Evolutionary conservation across 768 basidiomycete genomes (phyloP), one percentile per base, ranked within the genome.

Genomic region (Serendipita sp.): DNA sequence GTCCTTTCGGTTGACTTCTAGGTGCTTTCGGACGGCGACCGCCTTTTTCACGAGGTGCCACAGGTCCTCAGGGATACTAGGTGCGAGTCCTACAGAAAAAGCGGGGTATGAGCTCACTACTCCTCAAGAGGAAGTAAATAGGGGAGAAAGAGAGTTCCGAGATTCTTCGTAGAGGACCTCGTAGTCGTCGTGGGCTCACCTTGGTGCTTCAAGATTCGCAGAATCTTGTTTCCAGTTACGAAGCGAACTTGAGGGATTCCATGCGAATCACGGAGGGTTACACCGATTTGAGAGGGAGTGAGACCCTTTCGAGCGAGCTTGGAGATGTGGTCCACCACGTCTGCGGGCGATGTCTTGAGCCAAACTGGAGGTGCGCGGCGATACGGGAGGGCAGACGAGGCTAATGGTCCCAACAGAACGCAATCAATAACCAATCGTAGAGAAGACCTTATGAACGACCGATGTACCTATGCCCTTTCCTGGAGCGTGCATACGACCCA

Each of bases 41-140:
- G 95, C 95, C 85, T 97, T 99, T 86, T 97, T 97, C 84, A 98
- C 87, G 76, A 96, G 86, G 83, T 92, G 87, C 88, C 91, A 96
- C 66, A 97, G 88, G 82, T 96, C 95, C 84, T 99, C 95, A 70
- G 95, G 95, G 79, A 98, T 90, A 77, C 85, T 82, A 71, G 95
- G 93, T 74, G 86, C 93, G 78, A 98, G 88, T 77, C 90, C 93
- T 95, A 63, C 43, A 28, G 22, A 48, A n/a, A n/a, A n/a, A n/a
- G n/a, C n/a, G n/a, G n/a, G n/a, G n/a, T n/a, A 31, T 42, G 20
- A 42, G 42, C n/a, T 17, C 24, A 22, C n/a, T 26, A 14, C 77
- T 79, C 75, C 75, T 74, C 77, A 78, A 77, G 79, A 74, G 78
- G 78, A 79, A 76, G 76, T 75, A 28, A 70, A 4, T 28, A 53